Evolutionary conservation across 208 protist genomes (phyloP).

Genomic region (Wallacemonas rigidus): DNA sequence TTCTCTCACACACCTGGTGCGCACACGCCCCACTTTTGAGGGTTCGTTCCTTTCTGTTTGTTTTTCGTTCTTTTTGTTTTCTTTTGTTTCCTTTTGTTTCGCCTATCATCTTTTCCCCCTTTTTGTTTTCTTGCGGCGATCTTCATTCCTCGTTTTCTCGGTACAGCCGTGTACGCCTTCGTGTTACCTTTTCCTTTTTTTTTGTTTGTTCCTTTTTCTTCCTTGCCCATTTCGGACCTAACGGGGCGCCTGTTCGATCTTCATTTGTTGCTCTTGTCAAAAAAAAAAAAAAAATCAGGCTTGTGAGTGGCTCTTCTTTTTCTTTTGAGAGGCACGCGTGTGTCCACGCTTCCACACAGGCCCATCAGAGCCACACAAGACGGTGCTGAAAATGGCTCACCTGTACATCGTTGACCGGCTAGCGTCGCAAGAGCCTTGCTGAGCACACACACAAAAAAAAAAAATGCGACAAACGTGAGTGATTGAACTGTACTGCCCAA

Average conservation of each 20-base stretch:
- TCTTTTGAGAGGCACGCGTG: too few species aligned
- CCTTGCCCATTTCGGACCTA: constrained; percentile 14
- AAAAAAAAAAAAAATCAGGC: constrained; percentile 15
- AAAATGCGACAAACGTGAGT: constrained; percentile 8
- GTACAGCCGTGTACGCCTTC: neutral
- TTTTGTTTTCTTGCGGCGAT: constrained; percentile 10
- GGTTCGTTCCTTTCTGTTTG: constrained; percentile 14
- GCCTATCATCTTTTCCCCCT: constrained; percentile 10
- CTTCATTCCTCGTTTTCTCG: too few species aligned
- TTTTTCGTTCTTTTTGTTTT: constrained; percentile 17
- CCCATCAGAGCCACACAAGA: too few species aligned
- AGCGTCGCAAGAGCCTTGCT: too few species aligned
- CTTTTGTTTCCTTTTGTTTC: constrained; percentile 11
- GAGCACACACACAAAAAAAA: constrained; percentile 6
- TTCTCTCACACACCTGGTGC: too few species aligned
- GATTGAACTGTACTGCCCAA: neutral
- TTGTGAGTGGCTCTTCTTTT: too few species aligned
- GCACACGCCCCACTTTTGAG: neutral
- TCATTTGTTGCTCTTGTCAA: constrained; percentile 27
- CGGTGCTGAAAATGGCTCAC: too few species aligned
- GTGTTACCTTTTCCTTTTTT: constrained; percentile 13
- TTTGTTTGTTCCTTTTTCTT: constrained; percentile 23
- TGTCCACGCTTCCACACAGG: too few species aligned
- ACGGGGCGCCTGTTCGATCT: constrained; percentile 6
- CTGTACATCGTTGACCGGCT: too few species aligned